Evolutionary conservation across 2,329 filamentous ascomycete genomes (phyloP).

Genomic region (Colletotrichum karsti): DNA sequence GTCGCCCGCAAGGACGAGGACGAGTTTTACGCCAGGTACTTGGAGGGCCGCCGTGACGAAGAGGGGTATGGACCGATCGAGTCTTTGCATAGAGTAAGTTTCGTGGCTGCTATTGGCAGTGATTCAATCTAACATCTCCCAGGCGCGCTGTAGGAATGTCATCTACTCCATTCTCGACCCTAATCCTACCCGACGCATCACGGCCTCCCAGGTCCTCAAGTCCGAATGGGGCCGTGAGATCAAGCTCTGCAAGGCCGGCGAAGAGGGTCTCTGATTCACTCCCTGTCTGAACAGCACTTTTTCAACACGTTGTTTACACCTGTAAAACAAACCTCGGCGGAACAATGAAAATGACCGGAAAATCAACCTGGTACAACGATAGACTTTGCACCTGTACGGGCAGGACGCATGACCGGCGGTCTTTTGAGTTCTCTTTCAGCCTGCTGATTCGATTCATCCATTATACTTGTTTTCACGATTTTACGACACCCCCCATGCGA

Average conservation of each 20-base stretch:
- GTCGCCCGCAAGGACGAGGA: constrained; percentile 97
- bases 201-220: constrained; percentile 94
- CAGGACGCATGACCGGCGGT: constrained; percentile 20
- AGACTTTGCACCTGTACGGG: constrained; percentile 13
- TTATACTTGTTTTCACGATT: constrained; percentile 27
- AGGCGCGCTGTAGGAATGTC: constrained; percentile 98
- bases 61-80: constrained; percentile 97
- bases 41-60: constrained; percentile 92
- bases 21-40: constrained; percentile 94
- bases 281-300: neutral
- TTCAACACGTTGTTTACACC: neutral
- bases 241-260: constrained; percentile 94
- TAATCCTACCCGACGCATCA: constrained; percentile 90
- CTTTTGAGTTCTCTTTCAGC: constrained; percentile 4
- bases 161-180: constrained; percentile 99
- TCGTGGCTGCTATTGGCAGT: neutral
- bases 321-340: neutral
- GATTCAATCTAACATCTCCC: neutral
- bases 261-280: constrained; percentile 84
- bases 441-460: constrained; percentile 19
- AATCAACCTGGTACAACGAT: constrained; percentile 1
- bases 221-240: constrained; percentile 99
- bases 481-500: constrained; percentile 29
- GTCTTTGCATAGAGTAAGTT: constrained; percentile 88
- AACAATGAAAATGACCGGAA: constrained; percentile 2